Evolutionary conservation across 139 green algal species (phyloP), one percentile per base, ranked within the genome.

Genomic region (Chlamydomonas sp.): DNA sequence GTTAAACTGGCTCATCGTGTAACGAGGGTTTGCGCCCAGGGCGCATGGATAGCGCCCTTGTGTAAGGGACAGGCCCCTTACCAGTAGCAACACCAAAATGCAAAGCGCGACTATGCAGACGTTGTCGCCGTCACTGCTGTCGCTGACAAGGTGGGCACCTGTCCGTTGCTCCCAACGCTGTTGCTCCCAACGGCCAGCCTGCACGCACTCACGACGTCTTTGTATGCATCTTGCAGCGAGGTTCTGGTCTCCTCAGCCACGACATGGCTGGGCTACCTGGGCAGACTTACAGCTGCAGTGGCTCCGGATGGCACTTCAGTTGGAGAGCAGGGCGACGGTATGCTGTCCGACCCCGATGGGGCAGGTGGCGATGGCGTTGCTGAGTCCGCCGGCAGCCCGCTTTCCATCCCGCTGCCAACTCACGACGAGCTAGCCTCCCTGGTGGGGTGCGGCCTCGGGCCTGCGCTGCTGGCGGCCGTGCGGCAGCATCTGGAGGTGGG

Each of bases 251-350:
- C 82, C 0, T 71, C 82, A 0, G 82, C 82, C 0, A 73, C 82
- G 12, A 86, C 82, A 7, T 86, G 82, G 82, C 79, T 86, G 82
- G 82, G 82, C 31, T 86, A 86, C 71, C 82, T 86, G 3, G 4
- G 9, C 3, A 71, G 82, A 1, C n/a, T 86, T 49, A 49, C 31
- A 3, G 60, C 80, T 16, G 17, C 80, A 85, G 67, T 67, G 62
- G 78, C 63, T 4, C 77, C 68, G 60, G 63, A 83, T 49, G 31
- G 31, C 31, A 49, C 31, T 49, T 49, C 31, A 49, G 31, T 49
- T 49, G 31, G 31, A 49, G 31, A 49, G 31, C 31, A 49, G 31
- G 31, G 31, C 31, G 31, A 49, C 31, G 78, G 78, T 83, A 63
- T 20, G 78, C 5, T 17, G 5, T 4, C 74, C 74, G 6, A 15